A percentile compares a stretch with the other conserved stretches of the same genome.
phyloP scores from a whole-genome alignment of 2,329 filamentous ascomycete species.

The Penicillium frequentans region DNA sequence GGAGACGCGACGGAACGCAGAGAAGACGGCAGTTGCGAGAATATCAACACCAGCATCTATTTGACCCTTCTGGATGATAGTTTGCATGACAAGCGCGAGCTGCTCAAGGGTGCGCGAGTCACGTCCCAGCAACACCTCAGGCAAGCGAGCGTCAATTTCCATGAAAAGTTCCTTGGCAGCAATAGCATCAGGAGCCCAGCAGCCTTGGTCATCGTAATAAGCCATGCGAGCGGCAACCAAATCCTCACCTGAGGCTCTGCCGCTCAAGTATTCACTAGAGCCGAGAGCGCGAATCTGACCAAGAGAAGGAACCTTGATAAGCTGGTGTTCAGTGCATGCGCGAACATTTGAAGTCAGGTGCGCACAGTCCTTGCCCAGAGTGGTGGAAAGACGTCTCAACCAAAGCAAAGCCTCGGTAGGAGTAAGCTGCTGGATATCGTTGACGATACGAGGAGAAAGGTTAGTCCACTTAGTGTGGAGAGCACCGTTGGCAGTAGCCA shows the following conservation, averaged over 20 bases:
- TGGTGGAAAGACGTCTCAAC: slow-evolving; percentile 1
- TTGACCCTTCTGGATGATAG: not conserved
- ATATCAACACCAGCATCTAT: slow-evolving; percentile 1
- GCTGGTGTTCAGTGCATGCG: slow-evolving; percentile 1
- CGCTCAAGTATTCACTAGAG: slow-evolving; percentile 1
- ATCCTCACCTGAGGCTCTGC: not conserved
- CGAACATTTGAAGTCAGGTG: not conserved
- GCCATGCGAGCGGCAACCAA: not conserved
- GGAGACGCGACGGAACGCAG: slow-evolving; percentile 1
- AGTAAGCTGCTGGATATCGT: not conserved
- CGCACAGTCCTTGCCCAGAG: slow-evolving; percentile 1
- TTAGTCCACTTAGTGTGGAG: not conserved
- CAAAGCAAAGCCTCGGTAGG: slow-evolving; percentile 1
- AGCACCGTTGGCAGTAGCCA: not conserved
- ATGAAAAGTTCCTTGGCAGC: not conserved
- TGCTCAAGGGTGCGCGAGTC: not conserved
- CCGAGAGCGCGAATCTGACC: slow-evolving; percentile 1
- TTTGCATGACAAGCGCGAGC: not conserved
- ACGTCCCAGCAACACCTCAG: not conserved
- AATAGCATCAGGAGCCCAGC: not conserved
- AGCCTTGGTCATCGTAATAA: not conserved
- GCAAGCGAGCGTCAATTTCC: not conserved
- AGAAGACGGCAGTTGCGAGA: not conserved
- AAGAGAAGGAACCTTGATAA: slow-evolving; percentile 1
- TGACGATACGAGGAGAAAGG: not conserved